A percentile compares a stretch with the other conserved stretches of the same genome.
phyloP scores from a whole-genome alignment of 208 protist genomes.

The Trichomonas tenax region DNA sequence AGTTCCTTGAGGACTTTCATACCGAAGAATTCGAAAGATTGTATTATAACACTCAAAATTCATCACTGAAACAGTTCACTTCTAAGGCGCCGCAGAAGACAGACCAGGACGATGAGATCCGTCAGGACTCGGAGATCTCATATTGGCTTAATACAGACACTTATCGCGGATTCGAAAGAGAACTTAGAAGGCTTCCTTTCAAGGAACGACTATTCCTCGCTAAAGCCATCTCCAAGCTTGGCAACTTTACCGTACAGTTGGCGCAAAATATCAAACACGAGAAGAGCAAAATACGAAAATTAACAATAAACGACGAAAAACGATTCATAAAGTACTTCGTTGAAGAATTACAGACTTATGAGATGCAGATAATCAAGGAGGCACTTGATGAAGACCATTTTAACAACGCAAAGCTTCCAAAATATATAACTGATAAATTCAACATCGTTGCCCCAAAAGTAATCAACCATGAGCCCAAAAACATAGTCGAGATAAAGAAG shows the following conservation, averaged over 20 bases:
- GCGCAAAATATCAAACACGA: neutral
- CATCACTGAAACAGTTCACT: neutral
- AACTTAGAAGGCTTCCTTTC: neutral
- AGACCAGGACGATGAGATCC: neutral
- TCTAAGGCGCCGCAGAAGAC: neutral
- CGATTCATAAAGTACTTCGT: neutral
- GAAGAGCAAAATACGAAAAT: neutral
- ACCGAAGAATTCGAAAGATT: neutral
- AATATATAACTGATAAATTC: neutral
- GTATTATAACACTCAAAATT: neutral
- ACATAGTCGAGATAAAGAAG: neutral
- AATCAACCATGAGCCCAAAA: neutral
- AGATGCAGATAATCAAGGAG: neutral
- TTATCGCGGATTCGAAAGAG: neutral
- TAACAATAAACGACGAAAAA: neutral
- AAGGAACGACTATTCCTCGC: neutral
- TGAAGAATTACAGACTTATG: neutral
- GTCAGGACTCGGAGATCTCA: neutral
- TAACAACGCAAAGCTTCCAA: neutral
- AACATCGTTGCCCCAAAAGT: neutral
- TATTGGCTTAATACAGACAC: neutral
- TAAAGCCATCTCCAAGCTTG: neutral
- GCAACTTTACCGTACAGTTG: neutral
- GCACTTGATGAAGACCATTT: neutral
- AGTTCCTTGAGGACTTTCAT: neutral